Evolutionary conservation across 192 early-diverging fungal genomes (phyloP), one percentile per base, ranked within the genome.

Genomic region (Martensiomyces pterosporus): DNA sequence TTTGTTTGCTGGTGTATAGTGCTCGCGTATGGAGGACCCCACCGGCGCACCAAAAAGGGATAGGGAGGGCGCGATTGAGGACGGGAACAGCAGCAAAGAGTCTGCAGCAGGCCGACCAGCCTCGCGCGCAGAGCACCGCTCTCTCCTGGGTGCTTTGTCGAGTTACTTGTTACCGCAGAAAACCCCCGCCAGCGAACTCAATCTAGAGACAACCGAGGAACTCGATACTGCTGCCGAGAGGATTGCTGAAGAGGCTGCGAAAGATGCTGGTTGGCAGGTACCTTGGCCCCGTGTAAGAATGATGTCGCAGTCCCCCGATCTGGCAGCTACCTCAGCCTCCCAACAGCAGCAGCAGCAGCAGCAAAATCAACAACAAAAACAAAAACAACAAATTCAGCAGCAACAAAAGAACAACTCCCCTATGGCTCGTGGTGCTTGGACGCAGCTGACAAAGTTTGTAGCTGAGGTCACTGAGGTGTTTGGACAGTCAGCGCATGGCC

Each of bases 241-340:
- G 45, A 41, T 73, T 23, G 69, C 69, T 2, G 57, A 47, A 15
- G 41, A 56, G 2, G 61, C 69, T 19, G 69, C 69, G 23, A 37
- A 43, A 24, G 62, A 57, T 19, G 69, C 69, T 14, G 69, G 69
- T 16, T 73, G 69, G 69, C 49, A 35, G 35, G 52, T 68, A 9
- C 64, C 47, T 6, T 72, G 68, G 68, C 62, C 69, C 14, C 69
- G 54, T 18, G 34, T 73, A 17, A 61, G 58, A 8, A 73, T 65
- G 69, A 73, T 73, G 69, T 59, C 69, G 29, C 54, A 65, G 45
- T 73, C 62, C 10, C 68, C 68, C 29, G 68, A 72, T 41, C 52
- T 72, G 5, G 15, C 22, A 23, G 34, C 43, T 6, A 13, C 14
- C 8, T 7, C 26, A 27, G 46, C 47, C n/a, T 25, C 23, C 0